Base-by-base conservation (phyloP, 257 asterid species). In the Echites panduratus region DNA sequence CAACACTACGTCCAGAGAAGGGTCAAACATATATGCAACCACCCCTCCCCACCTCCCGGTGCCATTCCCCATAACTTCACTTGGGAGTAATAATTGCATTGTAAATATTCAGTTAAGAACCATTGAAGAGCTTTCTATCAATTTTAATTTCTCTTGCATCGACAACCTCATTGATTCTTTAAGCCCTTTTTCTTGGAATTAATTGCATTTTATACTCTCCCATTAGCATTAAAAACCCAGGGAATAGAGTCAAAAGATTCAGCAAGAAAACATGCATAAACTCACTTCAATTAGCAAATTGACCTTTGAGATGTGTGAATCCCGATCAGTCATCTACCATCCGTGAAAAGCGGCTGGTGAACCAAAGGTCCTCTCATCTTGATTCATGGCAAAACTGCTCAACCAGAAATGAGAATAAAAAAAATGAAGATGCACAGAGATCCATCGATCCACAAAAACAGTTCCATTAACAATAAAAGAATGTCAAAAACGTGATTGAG, bases 271-370 rank as follows among this genome's bases (percentile, higher is more conserved):
- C 19, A 19, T 12, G 40, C 1, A 71, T 29, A 61, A 64, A 70
- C 79, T 75, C 74, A 82, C 86, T 73, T 84, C 84, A 54, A 83
- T 61, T 47, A 75, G 87, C 47, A 81, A 80, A 52, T 73, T 79
- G 56, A 75, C 66, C 63, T 75, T 79, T 57, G 78, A 29, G 69
- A 61, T 53, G 17, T 78, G 59, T 61, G 75, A 77, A 75, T 72
- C 49, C 75, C 74, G 75, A 53, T 57, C 66, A 73, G 69, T 79
- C 88, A 86, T 82, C 79, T 65, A 66, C 83, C 75, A 71, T 12
- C 62, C 71, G 22, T 40, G 79, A 24, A 70, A 63, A 59, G 68
- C 70, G 54, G 64, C 56, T 29, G 70, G 59, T 32, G 68, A 49
- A 75, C 57, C 84, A 71, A 78, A 70, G 68, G 70, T 57, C 35